Base-by-base conservation (phyloP, 2,329 filamentous ascomycete species). In the Cladosporium velox region DNA sequence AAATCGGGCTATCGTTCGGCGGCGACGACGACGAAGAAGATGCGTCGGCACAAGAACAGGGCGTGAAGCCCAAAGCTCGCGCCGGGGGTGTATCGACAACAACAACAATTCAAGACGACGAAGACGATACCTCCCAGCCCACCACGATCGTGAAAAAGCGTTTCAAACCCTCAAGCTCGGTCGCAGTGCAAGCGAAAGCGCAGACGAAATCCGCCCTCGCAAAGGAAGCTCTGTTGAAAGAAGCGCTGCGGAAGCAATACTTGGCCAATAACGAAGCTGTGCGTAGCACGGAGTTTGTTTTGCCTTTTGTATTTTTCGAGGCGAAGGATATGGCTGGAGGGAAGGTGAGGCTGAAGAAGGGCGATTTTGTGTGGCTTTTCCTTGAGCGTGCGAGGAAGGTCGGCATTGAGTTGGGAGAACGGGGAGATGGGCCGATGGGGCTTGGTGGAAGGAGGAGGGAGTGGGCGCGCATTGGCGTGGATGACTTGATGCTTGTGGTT, bases 301-400 rank as follows among this genome's bases (percentile, higher is more conserved):
- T 99, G 35, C 95, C 95, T 0, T 99, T 98, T 77, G 92, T 98
- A 3, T 98, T 98, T 76, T 98, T 97, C 80, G 94, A 98, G 72
- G 95, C 95, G 18, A 92, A 92, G 26, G 94, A 96, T 76, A 90
- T 91, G 12, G 91, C 93, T 0, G 92, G 93, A 18, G 93, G 94
- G 1, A 86, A 86, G 15, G 93, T 94, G 58, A 89, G 90, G 67
- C 87, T 98, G 60, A 96, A 93, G 78, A 99, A 99, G 79, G 94
- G 95, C 11, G 95, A 98, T 74, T 90, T 88, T 65, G 85, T 96
- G 30, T 98, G 95, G 95, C 81, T 97, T 1, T 97, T 98, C 70
- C 82, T 99, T 2, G 95, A 99, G 78, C 89, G 91, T 74, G 95
- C 92, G 73, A 86, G 94, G 68, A 97, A 97, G 77, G 89, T 97